A percentile compares a stretch with the other conserved stretches of the same genome.
Conservation (phyloP, 805 yeast species). For the Ogataea siamensis region DNA sequence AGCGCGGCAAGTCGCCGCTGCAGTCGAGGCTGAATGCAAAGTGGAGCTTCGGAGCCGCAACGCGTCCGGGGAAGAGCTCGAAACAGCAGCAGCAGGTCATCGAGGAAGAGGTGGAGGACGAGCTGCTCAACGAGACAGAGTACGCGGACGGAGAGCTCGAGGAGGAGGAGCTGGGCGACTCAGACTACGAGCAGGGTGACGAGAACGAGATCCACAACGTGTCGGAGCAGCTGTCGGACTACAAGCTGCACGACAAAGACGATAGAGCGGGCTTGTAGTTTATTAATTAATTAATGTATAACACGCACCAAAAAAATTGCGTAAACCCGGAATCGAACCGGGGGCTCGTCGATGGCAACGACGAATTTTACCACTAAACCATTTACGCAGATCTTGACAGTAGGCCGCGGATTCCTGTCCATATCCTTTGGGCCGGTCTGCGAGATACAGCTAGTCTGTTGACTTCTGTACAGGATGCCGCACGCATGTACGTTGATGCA, state of each 20-base stretch:
- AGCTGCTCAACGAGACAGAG: constrained; percentile 13
- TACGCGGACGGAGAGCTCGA: constrained; percentile 17
- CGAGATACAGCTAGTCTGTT: no score
- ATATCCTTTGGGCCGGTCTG: no score
- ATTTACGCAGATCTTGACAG: constrained; percentile 25
- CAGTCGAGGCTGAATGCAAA: constrained; percentile 30
- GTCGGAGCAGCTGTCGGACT: constrained; percentile 11
- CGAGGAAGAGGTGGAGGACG: constrained; percentile 26
- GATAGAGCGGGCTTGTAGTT: no score
- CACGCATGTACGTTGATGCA: no score
- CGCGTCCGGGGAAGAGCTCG: constrained; percentile 15
- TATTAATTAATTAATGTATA: no score
- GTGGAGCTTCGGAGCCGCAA: constrained; percentile 25
- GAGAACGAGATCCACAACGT: constrained; percentile 10
- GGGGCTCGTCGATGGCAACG: constrained; percentile 33
- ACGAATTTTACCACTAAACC: constrained; percentile 31
- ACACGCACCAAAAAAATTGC: constrained; percentile 14
- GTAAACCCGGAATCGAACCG: constrained; percentile 32
- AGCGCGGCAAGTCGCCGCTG: constrained; percentile 35
- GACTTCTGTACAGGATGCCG: no score
- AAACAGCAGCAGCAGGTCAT: constrained; percentile 25
- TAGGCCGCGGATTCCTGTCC: no score
- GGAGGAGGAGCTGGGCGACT: constrained; percentile 14
- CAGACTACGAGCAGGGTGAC: constrained; percentile 11
- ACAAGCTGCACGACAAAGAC: constrained; percentile 5